Conservation (phyloP, 495 filamentous ascomycete species). For the Penicillium canariense region DNA sequence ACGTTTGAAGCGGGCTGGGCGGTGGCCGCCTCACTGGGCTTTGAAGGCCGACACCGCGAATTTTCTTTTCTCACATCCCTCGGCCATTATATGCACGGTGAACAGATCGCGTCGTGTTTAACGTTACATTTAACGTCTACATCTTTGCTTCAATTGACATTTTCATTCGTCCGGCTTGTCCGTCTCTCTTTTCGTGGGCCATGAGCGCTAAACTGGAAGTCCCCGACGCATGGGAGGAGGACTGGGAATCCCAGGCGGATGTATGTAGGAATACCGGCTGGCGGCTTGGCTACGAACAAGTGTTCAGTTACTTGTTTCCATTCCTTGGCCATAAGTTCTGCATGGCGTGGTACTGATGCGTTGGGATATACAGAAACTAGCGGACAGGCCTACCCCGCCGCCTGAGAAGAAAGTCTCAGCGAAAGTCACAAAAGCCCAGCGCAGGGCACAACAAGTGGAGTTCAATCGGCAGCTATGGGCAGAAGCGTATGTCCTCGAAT, state of each 20-base stretch:
- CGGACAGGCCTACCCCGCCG: conserved; percentile 33
- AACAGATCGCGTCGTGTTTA: conserved; percentile 11
- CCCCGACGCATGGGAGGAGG: conserved; percentile 87
- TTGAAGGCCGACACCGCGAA: conserved; percentile 11
- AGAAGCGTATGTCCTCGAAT: conserved; percentile 62
- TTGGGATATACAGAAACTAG: conserved; percentile 34
- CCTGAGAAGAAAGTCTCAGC: conserved; percentile 48
- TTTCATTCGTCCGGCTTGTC: neutral
- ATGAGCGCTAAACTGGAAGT: conserved; percentile 56
- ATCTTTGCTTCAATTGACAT: conserved; percentile 2
- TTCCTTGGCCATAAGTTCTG: neutral
- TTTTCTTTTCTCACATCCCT: conserved; percentile 25
- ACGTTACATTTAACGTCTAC: neutral
- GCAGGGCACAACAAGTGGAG: conserved; percentile 75
- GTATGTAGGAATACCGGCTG: conserved; percentile 35
- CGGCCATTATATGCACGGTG: conserved; percentile 13
- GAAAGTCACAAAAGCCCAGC: conserved; percentile 69
- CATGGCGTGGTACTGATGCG: conserved; percentile 11
- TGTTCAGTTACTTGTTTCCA: neutral
- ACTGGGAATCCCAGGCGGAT: conserved; percentile 81
- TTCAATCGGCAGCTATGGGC: conserved; percentile 84
- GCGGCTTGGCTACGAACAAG: neutral
- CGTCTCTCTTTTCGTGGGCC: conserved; percentile 12
- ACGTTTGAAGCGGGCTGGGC: conserved; percentile 23
- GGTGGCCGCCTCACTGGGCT: conserved; percentile 23